Base-by-base conservation (phyloP, 257 asterid genomes). In the Plantago major region DNA sequence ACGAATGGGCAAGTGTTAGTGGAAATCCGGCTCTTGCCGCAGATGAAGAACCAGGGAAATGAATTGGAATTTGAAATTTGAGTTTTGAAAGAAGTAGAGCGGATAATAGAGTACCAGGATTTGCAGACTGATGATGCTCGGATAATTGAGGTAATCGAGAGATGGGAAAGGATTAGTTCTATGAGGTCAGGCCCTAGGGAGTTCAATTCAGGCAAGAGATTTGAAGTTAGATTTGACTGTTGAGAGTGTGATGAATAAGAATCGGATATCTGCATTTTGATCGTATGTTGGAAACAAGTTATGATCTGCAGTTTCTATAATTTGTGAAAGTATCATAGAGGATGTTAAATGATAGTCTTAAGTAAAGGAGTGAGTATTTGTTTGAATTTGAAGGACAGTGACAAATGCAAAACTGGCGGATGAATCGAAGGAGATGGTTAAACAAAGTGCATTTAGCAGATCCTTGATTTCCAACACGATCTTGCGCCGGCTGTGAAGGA, bases 101-200 rank as follows among this genome's bases (percentile, higher is more conserved):
- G 52, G 9, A 74, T 48, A 1, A 71, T 58, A 0, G 69, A 68
- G 14, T 66, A 45, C 83, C 83, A 78, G 7, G 9, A 47, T 59
- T 78, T 78, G 76, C 73, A 78, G 17, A 74, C 81, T 5, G 68
- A 68, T 11, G 83, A 15, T 9, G 83, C 80, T 9, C 60, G 52
- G 22, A 78, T 28, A 8, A 78, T 46, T 46, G 76, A 71, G 43
- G 71, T 44, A 47, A 71, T 62, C 3, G 83, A 73, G 48, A 78
- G 81, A 26, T 16, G 40, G 8, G 40, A 4, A 4, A 33, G 6
- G 40, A 33, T 33, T 7, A 33, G 40, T 33, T 33, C 40, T 33
- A 33, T 7, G 7, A 33, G 40, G 40, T 33, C 7, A 33, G 40
- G 40, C 8, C 65, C 70, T 1, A 78, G 50, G 46, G 10, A 42